Base-by-base conservation (phyloP, 148 eudicot genomes). In the Camellia japonica region DNA sequence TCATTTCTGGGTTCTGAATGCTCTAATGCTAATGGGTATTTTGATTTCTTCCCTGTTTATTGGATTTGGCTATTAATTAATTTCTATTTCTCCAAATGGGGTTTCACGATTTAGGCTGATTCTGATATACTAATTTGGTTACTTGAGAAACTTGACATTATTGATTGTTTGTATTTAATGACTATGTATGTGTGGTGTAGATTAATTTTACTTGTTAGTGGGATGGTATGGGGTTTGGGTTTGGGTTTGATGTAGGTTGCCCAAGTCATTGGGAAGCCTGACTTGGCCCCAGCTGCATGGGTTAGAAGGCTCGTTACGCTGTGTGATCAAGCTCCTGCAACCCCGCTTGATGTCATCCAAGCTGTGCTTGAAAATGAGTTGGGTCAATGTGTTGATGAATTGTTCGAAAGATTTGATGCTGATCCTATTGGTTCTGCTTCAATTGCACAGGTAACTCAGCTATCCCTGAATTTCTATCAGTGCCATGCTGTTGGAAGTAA, bases 241-340 rank as follows among this genome's bases (percentile, higher is more conserved):
- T 30, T 30, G 30, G 30, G 30, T 30, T 30, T 30, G 30, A 30
- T 30, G 30, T 30, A 96, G 99, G 71, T 96, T 78, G 99, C 99
- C 76, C 99, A 96, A 84, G 82, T 96, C 68, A 15, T 96, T 71
- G 99, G 98, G 86, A 96, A 96, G 87, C 99, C 99, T 46, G 99
- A 96, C 84, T 82, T 96, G 89, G 98, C 99, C 2, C 98, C 99
- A 44, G 92, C 95, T 84, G 89, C 99, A 2, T 96, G 99, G 99
- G 99, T 96, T 30, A 30, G 30, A 30, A 30, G 30, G 30, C 30
- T 30, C 30, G 30, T 30, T 30, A 30, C 30, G 30, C 87, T 96
- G 23, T 96, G 99, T 77, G 99, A 96, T 85, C 97, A 92, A 84
- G 98, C 99, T 83, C 97, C 99, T 16, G 79, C 90, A n/a, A 93